Evolutionary conservation across 306 rosid species (phyloP).

Genomic region (Acmispon strigosus): DNA sequence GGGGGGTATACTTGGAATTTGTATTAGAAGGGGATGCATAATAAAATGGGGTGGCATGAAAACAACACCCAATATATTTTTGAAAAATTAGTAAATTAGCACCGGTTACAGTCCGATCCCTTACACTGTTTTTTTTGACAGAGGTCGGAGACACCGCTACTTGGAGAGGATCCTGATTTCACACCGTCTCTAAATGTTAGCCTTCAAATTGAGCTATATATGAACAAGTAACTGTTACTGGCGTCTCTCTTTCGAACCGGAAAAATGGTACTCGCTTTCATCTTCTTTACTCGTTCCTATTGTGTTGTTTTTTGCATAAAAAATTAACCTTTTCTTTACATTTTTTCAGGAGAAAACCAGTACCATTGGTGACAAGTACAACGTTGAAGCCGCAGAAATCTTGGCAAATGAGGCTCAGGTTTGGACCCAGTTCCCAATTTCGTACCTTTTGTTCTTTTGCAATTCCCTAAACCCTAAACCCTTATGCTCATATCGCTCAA

Average conservation of each 20-base stretch:
- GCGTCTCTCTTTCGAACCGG: not conserved
- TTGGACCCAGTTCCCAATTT: not conserved
- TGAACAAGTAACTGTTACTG: not conserved
- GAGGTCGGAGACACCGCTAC: no score
- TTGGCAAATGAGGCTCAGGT: slow-evolving; percentile 75
- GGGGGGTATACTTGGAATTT: no score
- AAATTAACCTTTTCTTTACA: not conserved
- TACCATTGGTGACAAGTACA: slow-evolving; percentile 45
- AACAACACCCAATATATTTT: no score
- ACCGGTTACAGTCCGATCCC: no score
- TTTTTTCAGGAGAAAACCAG: slow-evolving; percentile 20
- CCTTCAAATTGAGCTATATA: no score
- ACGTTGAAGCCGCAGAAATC: slow-evolving; percentile 58
- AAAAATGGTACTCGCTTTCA: slow-evolving; percentile 12
- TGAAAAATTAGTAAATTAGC: no score
- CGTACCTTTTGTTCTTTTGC: not conserved
- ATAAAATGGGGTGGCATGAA: no score
- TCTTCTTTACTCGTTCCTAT: not conserved
- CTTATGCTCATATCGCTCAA: not conserved
- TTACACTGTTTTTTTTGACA: no score
- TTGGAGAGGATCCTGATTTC: no score
- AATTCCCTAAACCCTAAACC: not conserved
- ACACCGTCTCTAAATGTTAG: no score
- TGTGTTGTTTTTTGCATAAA: not conserved
- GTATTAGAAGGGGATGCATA: no score